phyloP scores from a whole-genome alignment of 2,329 filamentous ascomycete genomes.

The Diplodia scrobiculata region DNA sequence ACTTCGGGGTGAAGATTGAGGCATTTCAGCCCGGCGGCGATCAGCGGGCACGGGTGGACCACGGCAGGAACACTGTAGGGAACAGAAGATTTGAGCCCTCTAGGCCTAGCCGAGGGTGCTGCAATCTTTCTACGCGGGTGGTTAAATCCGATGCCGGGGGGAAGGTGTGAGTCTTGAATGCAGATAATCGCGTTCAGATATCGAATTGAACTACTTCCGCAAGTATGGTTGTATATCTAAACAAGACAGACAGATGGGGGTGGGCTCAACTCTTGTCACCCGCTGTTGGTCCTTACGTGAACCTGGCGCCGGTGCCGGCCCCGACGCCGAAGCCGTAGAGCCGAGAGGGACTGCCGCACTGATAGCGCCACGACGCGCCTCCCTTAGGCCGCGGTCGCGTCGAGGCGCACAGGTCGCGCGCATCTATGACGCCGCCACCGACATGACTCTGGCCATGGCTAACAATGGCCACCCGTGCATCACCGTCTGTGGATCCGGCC shows the following conservation, averaged over 20 bases:
- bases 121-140: too few species aligned
- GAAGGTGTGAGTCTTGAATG: too few species aligned
- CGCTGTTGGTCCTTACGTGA: too few species aligned
- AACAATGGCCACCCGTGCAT: slow-evolving; percentile 9
- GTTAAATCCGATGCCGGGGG: too few species aligned
- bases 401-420: neutral
- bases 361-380: neutral
- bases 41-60: slow-evolving; percentile 17
- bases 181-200: too few species aligned
- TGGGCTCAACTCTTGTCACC: too few species aligned
- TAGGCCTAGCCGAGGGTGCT: too few species aligned
- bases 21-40: slow-evolving; percentile 21
- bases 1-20: slow-evolving; percentile 13
- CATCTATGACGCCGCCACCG: slow-evolving; percentile 21
- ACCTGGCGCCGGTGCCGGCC: neutral
- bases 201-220: too few species aligned
- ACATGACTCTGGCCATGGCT: slow-evolving; percentile 5
- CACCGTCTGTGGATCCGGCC: neutral
- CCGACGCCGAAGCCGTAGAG: neutral
- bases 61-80: neutral
- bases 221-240: too few species aligned
- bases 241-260: too few species aligned
- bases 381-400: slow-evolving; percentile 11
- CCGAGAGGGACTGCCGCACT: slow-evolving; percentile 7
- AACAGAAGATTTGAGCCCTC: too few species aligned